These are phyloP conservation scores for Papilionanthe hybrid DNA, from an alignment of 116 monocot genomes.

Conservation along the genomic window DNA sequence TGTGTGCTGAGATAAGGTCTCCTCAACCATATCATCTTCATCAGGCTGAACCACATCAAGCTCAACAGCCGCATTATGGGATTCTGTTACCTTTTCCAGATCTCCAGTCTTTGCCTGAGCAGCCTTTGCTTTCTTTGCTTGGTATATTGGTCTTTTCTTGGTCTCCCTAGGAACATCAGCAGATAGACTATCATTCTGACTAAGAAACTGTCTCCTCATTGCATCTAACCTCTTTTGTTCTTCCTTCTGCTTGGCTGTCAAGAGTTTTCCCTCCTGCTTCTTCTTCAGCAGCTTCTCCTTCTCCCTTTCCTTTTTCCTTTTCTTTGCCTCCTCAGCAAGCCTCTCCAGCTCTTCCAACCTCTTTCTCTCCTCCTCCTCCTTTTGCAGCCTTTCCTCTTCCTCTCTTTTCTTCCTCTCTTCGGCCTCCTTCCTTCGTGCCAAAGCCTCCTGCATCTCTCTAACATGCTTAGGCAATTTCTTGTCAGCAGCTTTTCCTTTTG, in stretches of 20 bases:
- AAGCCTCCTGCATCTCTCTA: slow-evolving; percentile 89
- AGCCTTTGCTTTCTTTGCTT: slow-evolving; percentile 45
- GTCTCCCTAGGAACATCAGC: slow-evolving; percentile 62
- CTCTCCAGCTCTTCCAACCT: too few species aligned
- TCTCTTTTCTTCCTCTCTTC: slow-evolving; percentile 76
- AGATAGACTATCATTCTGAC: too few species aligned
- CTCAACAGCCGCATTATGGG: slow-evolving; percentile 28
- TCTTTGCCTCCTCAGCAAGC: too few species aligned
- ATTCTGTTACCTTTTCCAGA: slow-evolving; percentile 22
- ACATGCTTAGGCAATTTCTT: slow-evolving; percentile 94
- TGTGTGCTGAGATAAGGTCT: slow-evolving; percentile 22
- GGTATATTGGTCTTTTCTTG: slow-evolving; percentile 66
- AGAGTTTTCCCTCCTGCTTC: too few species aligned
- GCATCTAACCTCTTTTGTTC: too few species aligned
- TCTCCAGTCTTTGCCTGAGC: slow-evolving; percentile 31
- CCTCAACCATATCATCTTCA: slow-evolving; percentile 22
- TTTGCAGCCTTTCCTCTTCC: slow-evolving; percentile 72
- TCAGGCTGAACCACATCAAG: slow-evolving; percentile 18
- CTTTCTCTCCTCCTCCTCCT: slow-evolving; percentile 74
- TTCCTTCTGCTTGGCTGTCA: too few species aligned
- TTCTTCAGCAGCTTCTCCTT: too few species aligned
- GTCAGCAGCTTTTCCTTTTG: slow-evolving; percentile 50
- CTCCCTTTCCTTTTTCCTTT: too few species aligned
- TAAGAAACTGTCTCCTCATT: too few species aligned
- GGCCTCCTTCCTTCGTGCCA: slow-evolving; percentile 73